These are phyloP conservation scores for Penicillium cataractarum DNA, from an alignment of 495 filamentous ascomycete species.

Conservation along the genomic window DNA sequence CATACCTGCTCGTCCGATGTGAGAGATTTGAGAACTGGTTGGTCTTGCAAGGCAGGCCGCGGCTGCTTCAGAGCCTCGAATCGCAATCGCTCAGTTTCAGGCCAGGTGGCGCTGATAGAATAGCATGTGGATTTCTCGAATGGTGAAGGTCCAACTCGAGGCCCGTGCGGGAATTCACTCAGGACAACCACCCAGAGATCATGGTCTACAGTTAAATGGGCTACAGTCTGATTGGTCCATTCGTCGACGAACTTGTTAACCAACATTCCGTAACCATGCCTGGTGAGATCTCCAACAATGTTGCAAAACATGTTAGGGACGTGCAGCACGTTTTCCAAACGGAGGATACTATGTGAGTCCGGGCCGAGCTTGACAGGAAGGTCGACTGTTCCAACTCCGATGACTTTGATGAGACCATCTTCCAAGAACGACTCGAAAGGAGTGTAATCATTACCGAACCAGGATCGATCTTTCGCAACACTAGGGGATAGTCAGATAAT, in stretches of 20 bases:
- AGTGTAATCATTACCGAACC: not conserved
- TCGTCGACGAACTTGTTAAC: not conserved
- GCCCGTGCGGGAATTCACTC: not conserved
- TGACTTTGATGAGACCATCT: not conserved
- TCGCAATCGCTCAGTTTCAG: not conserved
- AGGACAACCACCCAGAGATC: not conserved
- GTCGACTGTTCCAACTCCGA: not conserved
- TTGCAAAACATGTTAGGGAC: not conserved
- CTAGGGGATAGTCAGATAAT: not conserved
- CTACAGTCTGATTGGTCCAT: not conserved
- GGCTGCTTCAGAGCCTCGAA: not conserved
- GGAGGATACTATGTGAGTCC: not conserved
- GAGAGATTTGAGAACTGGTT: not conserved
- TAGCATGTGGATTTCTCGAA: not conserved
- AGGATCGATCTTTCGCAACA: not conserved
- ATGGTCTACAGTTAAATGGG: not conserved
- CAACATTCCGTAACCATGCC: not conserved
- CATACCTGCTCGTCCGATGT: not conserved
- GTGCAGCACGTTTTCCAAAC: not conserved
- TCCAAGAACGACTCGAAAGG: not conserved
- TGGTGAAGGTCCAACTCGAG: not conserved
- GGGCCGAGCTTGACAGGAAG: not conserved
- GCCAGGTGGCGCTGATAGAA: not conserved
- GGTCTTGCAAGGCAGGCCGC: not conserved
- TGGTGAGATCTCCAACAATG: not conserved